Evolutionary conservation across 768 basidiomycete species (phyloP).

Genomic region (Rhodotorula kratochvilovae): DNA sequence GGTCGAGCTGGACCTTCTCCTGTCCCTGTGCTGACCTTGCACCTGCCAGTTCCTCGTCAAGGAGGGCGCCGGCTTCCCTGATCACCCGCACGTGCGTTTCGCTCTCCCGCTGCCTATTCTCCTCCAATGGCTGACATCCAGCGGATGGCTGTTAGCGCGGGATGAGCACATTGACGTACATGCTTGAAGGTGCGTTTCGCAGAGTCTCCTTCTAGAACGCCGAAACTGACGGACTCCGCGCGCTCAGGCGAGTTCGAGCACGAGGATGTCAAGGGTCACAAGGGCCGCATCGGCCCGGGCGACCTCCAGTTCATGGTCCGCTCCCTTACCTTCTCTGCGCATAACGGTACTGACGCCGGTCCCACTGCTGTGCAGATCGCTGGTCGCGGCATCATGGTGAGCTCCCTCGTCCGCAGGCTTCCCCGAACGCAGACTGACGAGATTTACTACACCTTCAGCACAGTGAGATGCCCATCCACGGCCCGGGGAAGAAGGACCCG

Average conservation of each 20-base stretch:
- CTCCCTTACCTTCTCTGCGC: neutral
- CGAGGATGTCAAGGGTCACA: conserved; percentile 86
- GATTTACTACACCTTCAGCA: conserved; percentile 1
- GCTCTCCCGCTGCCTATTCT: conserved; percentile 53
- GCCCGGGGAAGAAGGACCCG: conserved; percentile 63
- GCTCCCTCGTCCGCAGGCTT: neutral
- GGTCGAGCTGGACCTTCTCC: too few relatives aligned
- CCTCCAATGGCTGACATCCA: conserved; percentile 62
- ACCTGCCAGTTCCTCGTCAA: conserved; percentile 62
- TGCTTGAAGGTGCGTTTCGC: conserved; percentile 61
- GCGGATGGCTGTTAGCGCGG: conserved; percentile 65
- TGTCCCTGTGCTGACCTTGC: neutral
- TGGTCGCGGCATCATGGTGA: conserved; percentile 17
- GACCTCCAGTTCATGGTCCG: conserved; percentile 73
- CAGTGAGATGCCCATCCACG: conserved; percentile 71
- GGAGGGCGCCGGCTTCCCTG: conserved; percentile 57
- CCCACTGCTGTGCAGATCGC: conserved; percentile 26
- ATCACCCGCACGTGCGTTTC: conserved; percentile 4
- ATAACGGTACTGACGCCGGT: too few relatives aligned
- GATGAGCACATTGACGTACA: conserved; percentile 61
- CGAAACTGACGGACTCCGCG: too few relatives aligned
- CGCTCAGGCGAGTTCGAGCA: conserved; percentile 57
- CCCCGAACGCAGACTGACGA: neutral
- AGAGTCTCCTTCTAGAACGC: neutral
- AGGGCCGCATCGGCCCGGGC: conserved; percentile 50